A percentile compares a stretch with the other conserved stretches of the same genome.
Evolutionary conservation across 2,329 filamentous ascomycete species (phyloP).

Genomic region (Ambrosiella beaveri): DNA sequence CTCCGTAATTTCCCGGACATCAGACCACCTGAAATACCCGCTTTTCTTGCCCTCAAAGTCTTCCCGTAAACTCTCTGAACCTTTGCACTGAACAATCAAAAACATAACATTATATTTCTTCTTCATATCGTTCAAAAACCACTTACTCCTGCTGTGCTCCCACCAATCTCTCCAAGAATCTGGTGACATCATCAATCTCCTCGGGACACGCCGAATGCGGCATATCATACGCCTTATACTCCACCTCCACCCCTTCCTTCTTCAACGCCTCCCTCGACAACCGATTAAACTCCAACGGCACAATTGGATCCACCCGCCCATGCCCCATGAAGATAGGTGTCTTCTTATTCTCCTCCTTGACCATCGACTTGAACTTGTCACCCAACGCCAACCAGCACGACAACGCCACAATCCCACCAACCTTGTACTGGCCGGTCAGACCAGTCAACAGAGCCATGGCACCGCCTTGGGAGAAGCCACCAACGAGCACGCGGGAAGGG

Average conservation of each 20-base stretch:
- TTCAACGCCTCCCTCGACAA: conserved; percentile 49
- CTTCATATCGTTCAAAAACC: conserved; percentile 22
- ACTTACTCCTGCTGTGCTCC: not conserved
- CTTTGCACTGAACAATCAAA: not conserved
- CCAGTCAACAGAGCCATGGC: conserved; percentile 73
- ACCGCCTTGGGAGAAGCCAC: conserved; percentile 74
- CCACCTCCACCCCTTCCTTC: conserved; percentile 51
- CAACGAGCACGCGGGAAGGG: conserved; percentile 66
- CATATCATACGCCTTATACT: conserved; percentile 43
- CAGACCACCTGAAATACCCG: no score
- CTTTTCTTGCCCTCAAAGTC: no score
- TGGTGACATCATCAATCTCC: conserved; percentile 70
- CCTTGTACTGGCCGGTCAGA: conserved; percentile 52
- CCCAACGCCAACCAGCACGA: conserved; percentile 63
- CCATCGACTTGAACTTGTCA: conserved; percentile 26
- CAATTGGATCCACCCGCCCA: conserved; percentile 59
- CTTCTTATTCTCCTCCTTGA: conserved; percentile 33
- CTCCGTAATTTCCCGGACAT: no score
- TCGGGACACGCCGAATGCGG: conserved; percentile 57
- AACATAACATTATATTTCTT: not conserved
- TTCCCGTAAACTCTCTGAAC: no score
- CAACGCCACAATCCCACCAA: conserved; percentile 77
- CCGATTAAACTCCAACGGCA: conserved; percentile 51
- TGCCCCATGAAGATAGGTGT: conserved; percentile 84
- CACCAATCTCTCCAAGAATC: conserved; percentile 28